phyloP scores from a whole-genome alignment of 495 filamentous ascomycete genomes.

The Aspergillus bridgeri region DNA sequence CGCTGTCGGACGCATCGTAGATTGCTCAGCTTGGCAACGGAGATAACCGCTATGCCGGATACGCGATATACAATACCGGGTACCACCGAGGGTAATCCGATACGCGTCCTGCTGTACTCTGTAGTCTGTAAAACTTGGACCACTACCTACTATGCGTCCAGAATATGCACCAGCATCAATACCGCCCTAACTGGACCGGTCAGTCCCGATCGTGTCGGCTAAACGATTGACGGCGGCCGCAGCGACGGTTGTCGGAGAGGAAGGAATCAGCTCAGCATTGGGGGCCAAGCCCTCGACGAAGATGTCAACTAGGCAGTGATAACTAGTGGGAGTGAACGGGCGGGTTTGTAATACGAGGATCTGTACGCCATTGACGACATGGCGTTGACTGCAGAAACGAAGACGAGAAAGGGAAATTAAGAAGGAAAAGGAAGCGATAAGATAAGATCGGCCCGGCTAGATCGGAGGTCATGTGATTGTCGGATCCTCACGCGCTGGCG shows the following conservation, averaged over 20 bases:
- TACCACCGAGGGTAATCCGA: conserved; percentile 30
- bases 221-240: conserved; percentile 54
- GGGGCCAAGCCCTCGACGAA: conserved; percentile 52
- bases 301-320: conserved; percentile 48
- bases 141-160: conserved; percentile 54
- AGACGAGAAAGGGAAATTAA: no score
- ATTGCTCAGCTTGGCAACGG: conserved; percentile 51
- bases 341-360: no score
- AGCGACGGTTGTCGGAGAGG: conserved; percentile 46
- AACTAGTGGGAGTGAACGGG: conserved; percentile 41
- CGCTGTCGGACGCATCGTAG: conserved; percentile 48
- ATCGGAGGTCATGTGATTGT: no score
- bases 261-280: conserved; percentile 44
- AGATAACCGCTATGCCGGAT: conserved; percentile 48
- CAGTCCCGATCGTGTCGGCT: conserved; percentile 32
- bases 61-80: conserved; percentile 47
- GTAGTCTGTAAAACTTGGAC: no score
- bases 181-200: conserved; percentile 46
- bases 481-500: no score
- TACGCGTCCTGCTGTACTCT: conserved; percentile 48
- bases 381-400: not conserved
- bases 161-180: conserved; percentile 40
- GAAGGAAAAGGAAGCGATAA: no score
- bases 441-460: no score
- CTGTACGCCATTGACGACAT: conserved; percentile 19